Conservation (phyloP, 1,139 yeast species). For the Geotrichum siamense region DNA sequence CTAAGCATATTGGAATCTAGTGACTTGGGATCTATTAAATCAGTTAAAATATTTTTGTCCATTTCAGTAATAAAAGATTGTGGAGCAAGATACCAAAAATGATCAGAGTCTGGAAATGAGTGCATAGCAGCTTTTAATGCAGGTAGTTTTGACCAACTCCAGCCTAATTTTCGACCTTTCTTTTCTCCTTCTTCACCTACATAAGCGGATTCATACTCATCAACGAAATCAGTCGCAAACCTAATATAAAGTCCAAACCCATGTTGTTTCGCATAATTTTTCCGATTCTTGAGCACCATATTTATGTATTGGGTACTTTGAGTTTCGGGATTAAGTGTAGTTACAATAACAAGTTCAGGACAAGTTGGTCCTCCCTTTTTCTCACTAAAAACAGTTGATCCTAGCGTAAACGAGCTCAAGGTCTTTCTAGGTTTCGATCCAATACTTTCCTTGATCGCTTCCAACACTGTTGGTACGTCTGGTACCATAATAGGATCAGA, state of each 20-base stretch:
- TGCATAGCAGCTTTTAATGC: constrained; percentile 73
- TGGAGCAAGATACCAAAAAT: constrained; percentile 72
- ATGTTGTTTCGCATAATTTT: constrained; percentile 71
- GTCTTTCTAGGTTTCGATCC: no score
- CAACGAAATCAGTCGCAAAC: constrained; percentile 62
- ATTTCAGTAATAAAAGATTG: constrained; percentile 61
- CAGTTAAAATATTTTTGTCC: constrained; percentile 49
- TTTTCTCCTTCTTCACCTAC: not conserved
- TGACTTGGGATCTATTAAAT: constrained; percentile 46
- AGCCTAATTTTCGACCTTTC: not conserved
- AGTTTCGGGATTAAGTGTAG: constrained; percentile 67
- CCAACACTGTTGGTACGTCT: no score
- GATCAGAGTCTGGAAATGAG: constrained; percentile 77
- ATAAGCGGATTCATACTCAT: constrained; percentile 17
- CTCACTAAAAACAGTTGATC: not conserved
- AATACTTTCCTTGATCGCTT: no score
- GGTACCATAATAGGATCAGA: not conserved
- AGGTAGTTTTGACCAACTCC: constrained; percentile 54
- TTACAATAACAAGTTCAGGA: constrained; percentile 49
- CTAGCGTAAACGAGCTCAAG: not conserved
- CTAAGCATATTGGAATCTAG: constrained; percentile 53
- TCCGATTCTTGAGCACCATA: constrained; percentile 69
- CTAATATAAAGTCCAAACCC: constrained; percentile 71
- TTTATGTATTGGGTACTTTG: constrained; percentile 55
- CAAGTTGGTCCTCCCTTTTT: not conserved